Evolutionary conservation across 495 filamentous ascomycete species (phyloP), one percentile per base, ranked within the genome.

Genomic region (Aspergillus leporis): DNA sequence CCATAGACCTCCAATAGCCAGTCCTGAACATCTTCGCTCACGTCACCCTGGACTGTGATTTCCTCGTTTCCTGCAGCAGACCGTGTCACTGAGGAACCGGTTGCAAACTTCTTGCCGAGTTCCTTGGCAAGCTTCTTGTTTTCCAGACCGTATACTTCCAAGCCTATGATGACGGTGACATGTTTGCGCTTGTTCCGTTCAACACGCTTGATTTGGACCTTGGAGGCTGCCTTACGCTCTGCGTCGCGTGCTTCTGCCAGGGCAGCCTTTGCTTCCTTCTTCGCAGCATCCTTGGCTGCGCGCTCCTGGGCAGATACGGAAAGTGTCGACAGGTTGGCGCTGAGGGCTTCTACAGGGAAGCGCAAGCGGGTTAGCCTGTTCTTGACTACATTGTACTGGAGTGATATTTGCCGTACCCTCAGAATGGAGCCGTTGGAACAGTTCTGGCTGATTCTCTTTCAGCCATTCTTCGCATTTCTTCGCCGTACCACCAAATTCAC

Each of bases 401-500:
- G 16, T 23, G 43, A 23, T 7, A 13, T 22, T 47, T 23, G 43
- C 8, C 19, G 3, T 73, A 93, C 92, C 91, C 72, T 89, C 84
- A 45, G 91, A 94, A 78, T 96, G 96, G 70, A 98, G 78, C 61
- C 76, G 78, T 51, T 81, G 72, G 71, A 96, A 92, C 72, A 97
- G 74, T 43, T 83, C 78, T 0, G 87, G 83, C 58, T 96, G 81
- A 43, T 83, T 78, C 47, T 89, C 85, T 65, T 92, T 81, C 12
- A 98, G 82, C 94, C 94, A 98, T 70, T 97, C 91, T 69, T 93
- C 88, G 74, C 94, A 98, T 79, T 96, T 97, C 76, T 91, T 95
- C n/a, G 89, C 85, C n/a, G 93, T 97, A 53, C 90, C 93, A 66
- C 94, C 93, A 73, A 97, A 98, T 75, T 98, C 95, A 77, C 94